Evolutionary conservation across 108 stramenopile genomes (phyloP).

Genomic region (Conticribra guillardii): DNA sequence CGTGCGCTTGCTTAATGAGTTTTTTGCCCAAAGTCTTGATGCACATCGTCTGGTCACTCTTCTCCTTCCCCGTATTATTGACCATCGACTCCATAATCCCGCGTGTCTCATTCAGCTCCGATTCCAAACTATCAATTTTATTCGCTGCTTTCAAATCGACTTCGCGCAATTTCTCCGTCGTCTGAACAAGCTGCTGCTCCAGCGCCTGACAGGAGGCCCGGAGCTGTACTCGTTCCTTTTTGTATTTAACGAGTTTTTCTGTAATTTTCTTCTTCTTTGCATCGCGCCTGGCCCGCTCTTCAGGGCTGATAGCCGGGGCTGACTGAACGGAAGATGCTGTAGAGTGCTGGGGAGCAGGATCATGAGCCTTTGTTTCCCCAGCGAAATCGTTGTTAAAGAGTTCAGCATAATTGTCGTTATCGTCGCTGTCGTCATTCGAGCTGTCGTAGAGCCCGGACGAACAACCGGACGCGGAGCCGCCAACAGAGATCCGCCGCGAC

Average conservation of each 20-base stretch:
- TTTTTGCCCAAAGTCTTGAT: conserved; percentile 51
- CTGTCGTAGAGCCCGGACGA: background rate
- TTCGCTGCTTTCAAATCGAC: conserved; percentile 33
- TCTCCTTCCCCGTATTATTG: conserved; percentile 12
- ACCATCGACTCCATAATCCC: conserved; percentile 18
- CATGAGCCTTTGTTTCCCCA: background rate
- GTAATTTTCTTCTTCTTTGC: conserved; percentile 26
- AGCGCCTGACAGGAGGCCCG: conserved; percentile 22
- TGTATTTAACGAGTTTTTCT: conserved; percentile 38
- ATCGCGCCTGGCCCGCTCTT: conserved; percentile 9
- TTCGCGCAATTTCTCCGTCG: conserved; percentile 37
- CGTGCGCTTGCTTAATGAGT: conserved; percentile 41
- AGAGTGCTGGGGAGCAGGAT: background rate
- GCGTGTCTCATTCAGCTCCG: conserved; percentile 21
- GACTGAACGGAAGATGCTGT: background rate
- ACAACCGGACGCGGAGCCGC: too few species aligned
- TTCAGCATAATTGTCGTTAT: background rate
- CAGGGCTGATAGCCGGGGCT: background rate
- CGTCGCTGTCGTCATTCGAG: background rate
- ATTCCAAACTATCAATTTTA: conserved; percentile 36
- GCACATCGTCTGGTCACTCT: conserved; percentile 24
- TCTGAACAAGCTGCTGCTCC: conserved; percentile 20
- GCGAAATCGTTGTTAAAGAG: background rate
- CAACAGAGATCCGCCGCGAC: too few species aligned
- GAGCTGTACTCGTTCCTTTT: conserved; percentile 16